Evolutionary conservation across 2,329 filamentous ascomycete genomes (phyloP).

Genomic region (Exophiala spinifera): DNA sequence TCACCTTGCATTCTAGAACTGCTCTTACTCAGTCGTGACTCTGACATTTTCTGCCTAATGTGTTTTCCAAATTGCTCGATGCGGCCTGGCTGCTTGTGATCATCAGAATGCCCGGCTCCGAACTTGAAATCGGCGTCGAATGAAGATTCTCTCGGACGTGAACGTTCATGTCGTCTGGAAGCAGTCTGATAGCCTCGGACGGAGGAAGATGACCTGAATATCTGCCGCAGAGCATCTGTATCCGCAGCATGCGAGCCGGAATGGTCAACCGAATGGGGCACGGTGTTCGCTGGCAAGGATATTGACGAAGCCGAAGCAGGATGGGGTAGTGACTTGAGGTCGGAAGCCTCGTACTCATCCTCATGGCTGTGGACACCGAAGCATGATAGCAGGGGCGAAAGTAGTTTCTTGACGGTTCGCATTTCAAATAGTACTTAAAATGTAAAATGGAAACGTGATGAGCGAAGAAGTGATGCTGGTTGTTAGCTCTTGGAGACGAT

Average conservation of each 20-base stretch:
- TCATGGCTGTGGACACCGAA: constrained; percentile 4
- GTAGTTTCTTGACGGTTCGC: constrained; percentile 5
- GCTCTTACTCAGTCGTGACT: constrained; percentile 24
- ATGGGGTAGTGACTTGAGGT: constrained; percentile 11
- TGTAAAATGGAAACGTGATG: constrained; percentile 8
- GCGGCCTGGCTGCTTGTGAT: constrained; percentile 15
- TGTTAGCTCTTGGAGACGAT: constrained; percentile 7
- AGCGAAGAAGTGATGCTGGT: constrained; percentile 13
- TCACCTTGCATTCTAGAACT: constrained; percentile 14
- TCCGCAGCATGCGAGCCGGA: constrained; percentile 12
- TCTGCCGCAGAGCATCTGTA: constrained; percentile 17
- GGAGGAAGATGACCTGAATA: constrained; percentile 25
- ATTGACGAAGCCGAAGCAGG: constrained; percentile 19
- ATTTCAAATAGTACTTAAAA: constrained; percentile 13
- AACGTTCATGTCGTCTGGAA: constrained; percentile 5
- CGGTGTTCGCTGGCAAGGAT: constrained; percentile 10
- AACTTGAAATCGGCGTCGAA: constrained; percentile 21
- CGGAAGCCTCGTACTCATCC: constrained; percentile 7
- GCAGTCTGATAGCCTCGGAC: constrained; percentile 25
- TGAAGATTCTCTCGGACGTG: constrained; percentile 10
- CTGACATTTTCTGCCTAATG: constrained; percentile 28
- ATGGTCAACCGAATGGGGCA: constrained; percentile 17
- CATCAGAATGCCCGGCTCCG: constrained; percentile 1
- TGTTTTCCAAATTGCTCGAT: constrained; percentile 22
- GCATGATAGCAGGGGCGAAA: constrained; percentile 19